Evolutionary conservation across 345 rosid species (phyloP), one percentile per base, ranked within the genome.

Genomic region (Rhizophora apiculata): DNA sequence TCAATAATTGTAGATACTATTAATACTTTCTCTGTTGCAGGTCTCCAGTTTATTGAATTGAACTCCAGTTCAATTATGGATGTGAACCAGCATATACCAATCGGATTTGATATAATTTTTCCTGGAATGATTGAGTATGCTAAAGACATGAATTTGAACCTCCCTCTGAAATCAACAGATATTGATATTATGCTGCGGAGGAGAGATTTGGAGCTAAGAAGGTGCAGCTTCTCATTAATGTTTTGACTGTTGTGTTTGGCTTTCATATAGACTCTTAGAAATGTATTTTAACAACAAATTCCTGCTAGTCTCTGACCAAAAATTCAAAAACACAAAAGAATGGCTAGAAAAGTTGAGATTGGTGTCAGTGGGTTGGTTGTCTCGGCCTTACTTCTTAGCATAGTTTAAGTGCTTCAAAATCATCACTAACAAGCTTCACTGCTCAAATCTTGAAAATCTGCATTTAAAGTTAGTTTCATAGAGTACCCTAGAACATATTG

Each of bases 71-170:
- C 83, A 29, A 68, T 84, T 74, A 67, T 71, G 10, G 93, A 94
- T 79, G 87, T 85, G 58, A 85, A 75, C 51, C 84, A 84, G 57
- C 74, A 69, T 63, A 74, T 79, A 1, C 97, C 96, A 6, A 60
- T 83, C 55, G 98, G 98, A 62, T 93, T 91, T 74, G 87, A 91
- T 74, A 83, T 88, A 69, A 85, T 86, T 79, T 88, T 93, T 76
- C 81, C 98, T 30, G 89, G 88, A 67, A 89, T 93, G 97, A 78
- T 93, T 61, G 91, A 86, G 58, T 82, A 76, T 73, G 94, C 96
- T 64, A 83, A 72, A 81, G 79, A 76, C 24, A 71, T 91, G 84
- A 78, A 82, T 63, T 79, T 93, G 84, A 82, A 65, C 63, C 78
- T 93, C 39, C 96, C 94, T 30, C 66, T 91, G 81, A 70, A 62